Conservation (phyloP, 805 yeast species). For the Ascoidea rubescens region DNA sequence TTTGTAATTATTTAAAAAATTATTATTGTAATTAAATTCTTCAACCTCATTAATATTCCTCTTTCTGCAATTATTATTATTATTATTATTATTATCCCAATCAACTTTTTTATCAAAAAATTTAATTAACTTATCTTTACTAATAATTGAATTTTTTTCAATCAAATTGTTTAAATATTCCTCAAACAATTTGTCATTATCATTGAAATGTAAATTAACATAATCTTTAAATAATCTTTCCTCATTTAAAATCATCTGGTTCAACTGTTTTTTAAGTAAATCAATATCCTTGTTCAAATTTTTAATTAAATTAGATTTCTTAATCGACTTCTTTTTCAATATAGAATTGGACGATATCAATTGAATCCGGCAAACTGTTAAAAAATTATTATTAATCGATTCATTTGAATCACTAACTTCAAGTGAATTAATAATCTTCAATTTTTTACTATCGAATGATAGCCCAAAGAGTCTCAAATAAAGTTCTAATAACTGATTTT, state of each 20-base stretch:
- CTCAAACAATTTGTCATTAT: neutral
- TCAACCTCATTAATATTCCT: neutral
- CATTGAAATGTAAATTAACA: neutral
- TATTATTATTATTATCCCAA: neutral
- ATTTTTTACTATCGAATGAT: too few relatives aligned
- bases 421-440: too few relatives aligned
- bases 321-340: constrained; percentile 9
- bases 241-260: constrained; percentile 8
- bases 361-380: constrained; percentile 7
- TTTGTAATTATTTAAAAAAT: too few relatives aligned
- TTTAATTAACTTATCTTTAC: neutral
- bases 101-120: neutral
- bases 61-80: neutral
- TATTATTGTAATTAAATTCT: too few relatives aligned
- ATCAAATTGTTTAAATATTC: too few relatives aligned
- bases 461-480: too few relatives aligned
- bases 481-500: too few relatives aligned
- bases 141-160: neutral
- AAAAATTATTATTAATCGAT: too few relatives aligned
- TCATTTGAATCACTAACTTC: too few relatives aligned
- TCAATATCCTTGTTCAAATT: constrained; percentile 7
- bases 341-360: constrained; percentile 9
- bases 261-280: constrained; percentile 3
- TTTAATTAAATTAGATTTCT: constrained; percentile 8
- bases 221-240: constrained; percentile 1